Conservation (phyloP, 176 grass and related monocot species). For the Eragrostis curvula region DNA sequence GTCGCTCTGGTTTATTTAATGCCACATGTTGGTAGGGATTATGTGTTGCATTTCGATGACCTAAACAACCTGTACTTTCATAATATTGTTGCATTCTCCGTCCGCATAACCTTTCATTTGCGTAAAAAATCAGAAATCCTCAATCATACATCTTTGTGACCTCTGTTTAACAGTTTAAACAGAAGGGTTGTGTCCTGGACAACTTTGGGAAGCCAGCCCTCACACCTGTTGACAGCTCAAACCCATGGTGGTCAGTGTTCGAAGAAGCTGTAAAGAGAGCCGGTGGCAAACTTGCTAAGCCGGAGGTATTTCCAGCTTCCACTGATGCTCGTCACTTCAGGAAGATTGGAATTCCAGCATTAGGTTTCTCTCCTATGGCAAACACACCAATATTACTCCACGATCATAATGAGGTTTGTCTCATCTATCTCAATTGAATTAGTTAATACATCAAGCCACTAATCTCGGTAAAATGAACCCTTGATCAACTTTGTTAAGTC, state of each 20-base stretch:
- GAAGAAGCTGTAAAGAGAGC: constrained; percentile 77
- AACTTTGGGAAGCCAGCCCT: constrained; percentile 77
- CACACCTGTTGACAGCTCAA: constrained; percentile 65
- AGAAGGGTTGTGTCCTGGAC: constrained; percentile 61
- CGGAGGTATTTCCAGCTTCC: constrained; percentile 84
- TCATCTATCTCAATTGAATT: neutral
- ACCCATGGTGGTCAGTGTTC: constrained; percentile 78
- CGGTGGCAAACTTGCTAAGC: constrained; percentile 76
- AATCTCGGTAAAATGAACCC: neutral
- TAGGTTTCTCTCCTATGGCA: constrained; percentile 93
- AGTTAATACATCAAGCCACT: neutral
- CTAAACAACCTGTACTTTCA: no score
- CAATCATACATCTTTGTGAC: constrained; percentile 13
- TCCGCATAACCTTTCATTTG: neutral
- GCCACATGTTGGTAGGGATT: no score
- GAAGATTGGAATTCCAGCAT: constrained; percentile 76
- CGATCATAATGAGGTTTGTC: constrained; percentile 90
- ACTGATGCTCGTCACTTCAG: constrained; percentile 88
- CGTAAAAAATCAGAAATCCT: constrained; percentile 3
- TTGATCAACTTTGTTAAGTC: neutral
- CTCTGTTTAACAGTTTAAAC: constrained; percentile 65
- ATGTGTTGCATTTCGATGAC: no score
- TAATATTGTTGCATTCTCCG: neutral
- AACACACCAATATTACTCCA: constrained; percentile 91
- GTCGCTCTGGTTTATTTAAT: no score